Evolutionary conservation across 2,329 filamentous ascomycete species (phyloP), one percentile per base, ranked within the genome.

Genomic region (Cytospora leucostoma): DNA sequence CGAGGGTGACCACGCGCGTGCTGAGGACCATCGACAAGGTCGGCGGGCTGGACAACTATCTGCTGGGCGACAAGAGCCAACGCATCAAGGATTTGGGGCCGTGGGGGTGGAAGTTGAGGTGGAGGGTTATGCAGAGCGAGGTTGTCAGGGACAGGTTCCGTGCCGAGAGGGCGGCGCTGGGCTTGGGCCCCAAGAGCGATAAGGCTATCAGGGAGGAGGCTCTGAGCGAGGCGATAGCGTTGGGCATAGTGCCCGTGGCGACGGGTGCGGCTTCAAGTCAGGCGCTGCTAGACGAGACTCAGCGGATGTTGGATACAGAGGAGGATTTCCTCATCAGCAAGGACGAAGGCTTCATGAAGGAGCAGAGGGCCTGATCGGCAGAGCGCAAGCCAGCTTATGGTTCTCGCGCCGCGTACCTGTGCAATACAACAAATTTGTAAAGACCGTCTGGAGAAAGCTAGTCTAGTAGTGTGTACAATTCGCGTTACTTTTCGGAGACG

Each of bases 11-110:
- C 7, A 82, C 89, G 49, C 83, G 85, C 62, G 90, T 92, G 33
- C 80, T 90, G 70, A 82, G 86, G 72, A 88, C 87, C 40, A 91
- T 98, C 72, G 88, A 92, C 73, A 94, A 93, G 74, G 87, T 89
- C 66, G 94, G 94, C 65, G 93, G 95, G 8, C 82, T 99, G 67
- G 95, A 99, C 76, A 88, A 93, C 72, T 99, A 99, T 78, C 81
- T 99, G 53, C 81, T 97, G 50, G 93, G 92, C 69, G 84, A 87
- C 74, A 95, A 92, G 78, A 80, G 89, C 17, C 84, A 82, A 49
- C 85, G 95, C 67, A 83, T 98, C 72, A 91, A 88, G 79, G 92
- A 97, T 76, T 81, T 99, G 63, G 95, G 95, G 6, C 87, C 94
- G 59, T 89, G 89, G 68, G 95, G 95, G 7, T 99, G 95, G 95